phyloP scores from a whole-genome alignment of 352 stramenopile species.

The Thalassiosira hispida region DNA sequence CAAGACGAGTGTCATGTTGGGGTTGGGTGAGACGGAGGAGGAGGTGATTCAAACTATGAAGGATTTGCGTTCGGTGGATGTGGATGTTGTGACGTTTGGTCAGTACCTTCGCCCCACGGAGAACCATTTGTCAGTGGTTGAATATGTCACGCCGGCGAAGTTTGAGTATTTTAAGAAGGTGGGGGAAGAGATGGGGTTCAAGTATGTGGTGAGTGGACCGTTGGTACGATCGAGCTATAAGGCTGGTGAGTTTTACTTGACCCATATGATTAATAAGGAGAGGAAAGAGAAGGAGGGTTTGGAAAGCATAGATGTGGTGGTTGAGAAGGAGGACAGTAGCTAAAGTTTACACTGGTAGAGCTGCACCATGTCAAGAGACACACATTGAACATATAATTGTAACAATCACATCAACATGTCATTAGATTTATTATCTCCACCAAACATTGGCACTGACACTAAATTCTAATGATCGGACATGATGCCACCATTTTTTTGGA shows the following conservation, averaged over 20 bases:
- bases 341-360: neutral
- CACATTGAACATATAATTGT: too few relatives aligned
- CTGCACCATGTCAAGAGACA: too few relatives aligned
- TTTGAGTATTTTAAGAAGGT: constrained; percentile 93
- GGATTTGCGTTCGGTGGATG: constrained; percentile 92
- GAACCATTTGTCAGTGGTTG: constrained; percentile 97
- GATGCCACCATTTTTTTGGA: constrained; percentile 79
- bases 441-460: constrained; percentile 74
- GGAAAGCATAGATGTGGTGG: neutral
- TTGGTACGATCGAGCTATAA: constrained; percentile 99
- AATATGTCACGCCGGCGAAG: constrained; percentile 97
- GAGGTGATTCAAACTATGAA: constrained; percentile 95
- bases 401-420: too few relatives aligned
- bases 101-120: constrained; percentile 98
- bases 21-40: constrained; percentile 96
- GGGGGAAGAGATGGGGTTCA: constrained; percentile 97
- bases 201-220: constrained; percentile 98
- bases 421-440: constrained; percentile 62
- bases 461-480: constrained; percentile 65
- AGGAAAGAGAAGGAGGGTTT: constrained; percentile 42
- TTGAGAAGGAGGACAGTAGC: constrained; percentile 4
- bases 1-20: constrained; percentile 99
- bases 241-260: constrained; percentile 98
- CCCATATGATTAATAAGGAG: constrained; percentile 90
- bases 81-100: constrained; percentile 99